Percentiles rank a stretch among this genome's conserved stretches.
Conservation (phyloP, 2,329 filamentous ascomycete genomes). For the Berkeleyomyces basicola region DNA sequence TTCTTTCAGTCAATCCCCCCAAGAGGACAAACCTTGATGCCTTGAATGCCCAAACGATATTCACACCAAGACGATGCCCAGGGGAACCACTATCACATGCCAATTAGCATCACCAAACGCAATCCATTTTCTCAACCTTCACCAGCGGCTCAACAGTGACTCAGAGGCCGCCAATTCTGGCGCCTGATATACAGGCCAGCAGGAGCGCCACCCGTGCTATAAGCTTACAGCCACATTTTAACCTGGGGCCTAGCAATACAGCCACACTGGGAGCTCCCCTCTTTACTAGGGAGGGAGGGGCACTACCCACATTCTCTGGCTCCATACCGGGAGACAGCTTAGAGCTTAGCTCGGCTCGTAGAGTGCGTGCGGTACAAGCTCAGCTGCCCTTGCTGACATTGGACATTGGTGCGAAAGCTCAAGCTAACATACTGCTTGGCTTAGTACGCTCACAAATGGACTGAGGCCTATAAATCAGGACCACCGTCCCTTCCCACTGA, state of each 20-base stretch:
- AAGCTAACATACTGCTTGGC: not conserved
- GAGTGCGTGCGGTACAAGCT: not conserved
- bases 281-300: too few relatives aligned
- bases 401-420: not conserved
- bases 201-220: not conserved
- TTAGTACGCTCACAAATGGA: not conserved
- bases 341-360: not conserved
- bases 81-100: not conserved
- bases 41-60: too few relatives aligned
- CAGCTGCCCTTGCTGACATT: not conserved
- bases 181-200: not conserved
- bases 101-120: not conserved
- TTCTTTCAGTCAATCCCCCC: too few relatives aligned
- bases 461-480: not conserved
- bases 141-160: not conserved
- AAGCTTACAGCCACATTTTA: not conserved
- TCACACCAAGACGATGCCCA: not conserved
- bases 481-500: not conserved
- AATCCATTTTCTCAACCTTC: not conserved
- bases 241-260: not conserved
- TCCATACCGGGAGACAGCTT: not conserved
- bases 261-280: not conserved
- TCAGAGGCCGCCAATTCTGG: not conserved
- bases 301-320: not conserved
- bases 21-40: too few relatives aligned